phyloP scores from a whole-genome alignment of 1,284 basidiomycete genomes.

The Jaminaea rosea region DNA sequence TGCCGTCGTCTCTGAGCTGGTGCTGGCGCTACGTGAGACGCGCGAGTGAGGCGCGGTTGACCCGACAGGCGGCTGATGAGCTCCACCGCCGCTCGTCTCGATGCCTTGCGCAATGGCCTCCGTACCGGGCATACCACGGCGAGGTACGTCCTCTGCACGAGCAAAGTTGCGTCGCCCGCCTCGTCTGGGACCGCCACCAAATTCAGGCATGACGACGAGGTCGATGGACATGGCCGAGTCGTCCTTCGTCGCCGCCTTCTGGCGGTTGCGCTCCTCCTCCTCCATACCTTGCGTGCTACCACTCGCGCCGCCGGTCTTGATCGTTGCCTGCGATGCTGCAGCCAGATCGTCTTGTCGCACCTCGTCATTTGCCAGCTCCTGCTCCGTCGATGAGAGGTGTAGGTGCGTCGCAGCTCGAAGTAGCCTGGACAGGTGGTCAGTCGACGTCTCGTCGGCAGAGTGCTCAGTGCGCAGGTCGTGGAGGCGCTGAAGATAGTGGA shows the following conservation, averaged over 20 bases:
- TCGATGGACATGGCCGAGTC: slow-evolving; percentile 34
- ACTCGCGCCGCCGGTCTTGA: too few relatives aligned
- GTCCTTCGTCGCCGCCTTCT: slow-evolving; percentile 1
- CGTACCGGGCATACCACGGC: background rate
- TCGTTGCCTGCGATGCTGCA: background rate
- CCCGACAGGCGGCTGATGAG: background rate
- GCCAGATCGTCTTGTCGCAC: background rate
- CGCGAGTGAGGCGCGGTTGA: too few relatives aligned
- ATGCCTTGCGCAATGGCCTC: background rate
- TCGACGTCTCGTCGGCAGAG: slow-evolving; percentile 13
- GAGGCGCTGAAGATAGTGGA: slow-evolving; percentile 32
- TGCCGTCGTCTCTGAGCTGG: background rate
- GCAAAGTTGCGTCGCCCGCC: slow-evolving; percentile 1
- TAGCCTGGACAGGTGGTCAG: slow-evolving; percentile 24
- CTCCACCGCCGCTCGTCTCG: background rate
- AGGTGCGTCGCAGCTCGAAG: slow-evolving; percentile 23
- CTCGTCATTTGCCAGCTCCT: background rate
- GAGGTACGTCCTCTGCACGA: background rate
- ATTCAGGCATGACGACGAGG: slow-evolving; percentile 30
- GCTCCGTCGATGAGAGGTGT: background rate
- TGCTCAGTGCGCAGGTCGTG: slow-evolving; percentile 31
- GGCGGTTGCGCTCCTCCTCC: background rate
- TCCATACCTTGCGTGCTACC: slow-evolving; percentile 1
- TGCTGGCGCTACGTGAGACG: background rate
- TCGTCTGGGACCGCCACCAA: slow-evolving; percentile 2